Base-by-base conservation (phyloP, 164 flowering plant species). In the Magnolia kwangsiensis region DNA sequence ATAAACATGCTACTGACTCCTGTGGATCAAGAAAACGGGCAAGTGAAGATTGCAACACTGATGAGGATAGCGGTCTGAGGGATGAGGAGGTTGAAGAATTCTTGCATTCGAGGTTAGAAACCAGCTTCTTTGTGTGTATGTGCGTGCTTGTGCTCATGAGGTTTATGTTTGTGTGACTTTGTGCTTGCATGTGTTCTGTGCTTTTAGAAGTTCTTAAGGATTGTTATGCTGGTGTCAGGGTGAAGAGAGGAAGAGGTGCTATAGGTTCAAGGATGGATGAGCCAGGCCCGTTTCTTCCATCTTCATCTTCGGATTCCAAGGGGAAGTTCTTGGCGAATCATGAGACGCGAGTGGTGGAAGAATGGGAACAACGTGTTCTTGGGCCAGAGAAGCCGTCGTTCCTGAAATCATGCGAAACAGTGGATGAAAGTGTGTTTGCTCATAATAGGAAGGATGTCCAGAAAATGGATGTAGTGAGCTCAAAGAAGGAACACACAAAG, bases 241-340 rank as follows among this genome's bases (percentile, higher is more conserved):
- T 75, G 37, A 95, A 95, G 85, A 90, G 97, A 72, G 98, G 98
- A 3, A 87, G 97, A 86, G 98, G 98, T 73, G 81, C 89, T 19
- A 81, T 95, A 23, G 97, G 98, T 16, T 87, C 98, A 50, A 89
- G 96, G 80, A 93, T 90, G 94, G 98, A 95, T 83, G 98, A 92
- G 86, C 82, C 97, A 7, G 98, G 97, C 65, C 98, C 98, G 18
- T 93, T 88, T 72, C 95, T 75, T 21, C 88, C 88, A 58, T 37
- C 45, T 3, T 63, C 82, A 20, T 4, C 51, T 72, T 61, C 85
- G 27, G 88, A 82, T 23, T 69, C 84, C 2, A 76, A 73, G 61
- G 83, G 20, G 37, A 81, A 73, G 31, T 77, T 70, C 1, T 70
- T 78, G 64, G 59, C 65, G 13, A 68, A 64, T 68, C 65, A 82